phyloP scores from a whole-genome alignment of 2,329 filamentous ascomycete genomes.

The Mariannaea elegans region DNA sequence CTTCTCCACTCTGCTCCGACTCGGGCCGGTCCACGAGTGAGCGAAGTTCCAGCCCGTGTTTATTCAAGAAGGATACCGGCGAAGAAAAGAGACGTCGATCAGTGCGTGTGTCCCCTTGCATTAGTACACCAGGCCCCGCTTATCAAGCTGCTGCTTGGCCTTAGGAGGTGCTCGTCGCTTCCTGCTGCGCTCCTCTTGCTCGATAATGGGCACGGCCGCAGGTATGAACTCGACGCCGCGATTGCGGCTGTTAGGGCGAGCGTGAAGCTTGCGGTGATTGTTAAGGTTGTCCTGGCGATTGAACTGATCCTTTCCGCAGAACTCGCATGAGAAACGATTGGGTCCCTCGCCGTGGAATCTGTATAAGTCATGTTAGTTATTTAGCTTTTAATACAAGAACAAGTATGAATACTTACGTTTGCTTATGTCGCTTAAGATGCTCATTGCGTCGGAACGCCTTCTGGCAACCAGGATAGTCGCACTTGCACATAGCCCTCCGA shows the following conservation, averaged over 20 bases:
- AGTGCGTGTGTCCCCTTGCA: background rate
- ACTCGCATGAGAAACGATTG: constrained; percentile 52
- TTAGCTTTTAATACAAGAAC: background rate
- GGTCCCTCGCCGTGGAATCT: constrained; percentile 51
- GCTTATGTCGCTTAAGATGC: constrained; percentile 64
- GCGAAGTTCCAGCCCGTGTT: no score
- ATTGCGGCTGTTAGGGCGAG: constrained; percentile 50
- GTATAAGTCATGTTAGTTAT: background rate
- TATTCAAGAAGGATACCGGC: constrained; percentile 37
- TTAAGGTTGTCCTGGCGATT: constrained; percentile 54
- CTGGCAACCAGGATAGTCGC: constrained; percentile 56
- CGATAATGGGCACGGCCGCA: constrained; percentile 50
- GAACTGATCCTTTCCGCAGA: constrained; percentile 53
- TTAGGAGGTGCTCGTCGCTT: constrained; percentile 51
- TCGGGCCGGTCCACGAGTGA: no score
- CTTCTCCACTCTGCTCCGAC: no score
- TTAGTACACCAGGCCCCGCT: constrained; percentile 44
- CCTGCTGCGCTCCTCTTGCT: constrained; percentile 51
- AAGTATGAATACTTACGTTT: constrained; percentile 53
- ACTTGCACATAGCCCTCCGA: constrained; percentile 54
- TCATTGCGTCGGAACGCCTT: constrained; percentile 62
- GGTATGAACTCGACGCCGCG: constrained; percentile 52
- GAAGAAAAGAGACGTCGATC: background rate
- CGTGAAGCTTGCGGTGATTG: constrained; percentile 53
- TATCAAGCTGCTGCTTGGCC: constrained; percentile 43